Evolutionary conservation across 305 asterid genomes (phyloP).

Genomic region (Fraxinus greggii): DNA sequence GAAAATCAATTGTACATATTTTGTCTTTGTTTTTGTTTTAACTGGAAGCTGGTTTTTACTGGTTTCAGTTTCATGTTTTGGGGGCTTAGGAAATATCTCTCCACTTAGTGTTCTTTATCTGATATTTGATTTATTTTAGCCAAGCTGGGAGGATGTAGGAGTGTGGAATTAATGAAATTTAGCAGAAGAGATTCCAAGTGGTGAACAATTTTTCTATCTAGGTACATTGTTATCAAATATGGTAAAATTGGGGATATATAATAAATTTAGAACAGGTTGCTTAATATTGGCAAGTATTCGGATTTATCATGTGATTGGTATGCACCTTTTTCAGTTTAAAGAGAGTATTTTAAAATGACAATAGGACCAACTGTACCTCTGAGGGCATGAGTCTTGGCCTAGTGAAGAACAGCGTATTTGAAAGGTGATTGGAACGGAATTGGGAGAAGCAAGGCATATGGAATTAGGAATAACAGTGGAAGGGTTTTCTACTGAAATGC

Average conservation of each 20-base stretch:
- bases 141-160: neutral
- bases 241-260: slow-evolving; percentile 6
- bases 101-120: neutral
- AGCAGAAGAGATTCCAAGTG: neutral
- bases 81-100: slow-evolving; percentile 2
- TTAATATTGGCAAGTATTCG: neutral
- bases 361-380: neutral
- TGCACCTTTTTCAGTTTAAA: neutral
- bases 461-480: neutral
- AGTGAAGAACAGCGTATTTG: neutral
- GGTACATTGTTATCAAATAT: slow-evolving; percentile 12
- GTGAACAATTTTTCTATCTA: neutral
- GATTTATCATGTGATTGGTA: neutral
- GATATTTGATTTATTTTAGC: neutral
- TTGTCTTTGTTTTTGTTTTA: neutral
- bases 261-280: slow-evolving; percentile 4
- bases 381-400: neutral
- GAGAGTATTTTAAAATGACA: neutral
- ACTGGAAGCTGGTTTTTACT: neutral
- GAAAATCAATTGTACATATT: neutral
- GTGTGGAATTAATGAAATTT: neutral
- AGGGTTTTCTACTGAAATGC: neutral
- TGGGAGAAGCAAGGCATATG: neutral
- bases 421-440: neutral
- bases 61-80: slow-evolving; percentile 9